A percentile compares a stretch with the other conserved stretches of the same genome.
phyloP scores from a whole-genome alignment of 257 asterid species.

The Solanum stenotomum region DNA sequence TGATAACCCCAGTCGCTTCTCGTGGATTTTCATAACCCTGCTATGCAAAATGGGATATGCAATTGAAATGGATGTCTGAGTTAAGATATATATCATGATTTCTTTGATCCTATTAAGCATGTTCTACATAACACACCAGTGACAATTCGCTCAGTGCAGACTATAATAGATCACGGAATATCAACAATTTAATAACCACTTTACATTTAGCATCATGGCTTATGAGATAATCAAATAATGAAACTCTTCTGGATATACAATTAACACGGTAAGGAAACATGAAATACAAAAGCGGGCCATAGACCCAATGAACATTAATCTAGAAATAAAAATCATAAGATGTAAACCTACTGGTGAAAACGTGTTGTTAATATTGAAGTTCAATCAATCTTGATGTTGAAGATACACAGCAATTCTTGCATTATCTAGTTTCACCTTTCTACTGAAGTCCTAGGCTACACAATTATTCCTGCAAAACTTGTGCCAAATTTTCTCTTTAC shows the following conservation, averaged over 20 bases:
- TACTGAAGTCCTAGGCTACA: slow-evolving; percentile 53
- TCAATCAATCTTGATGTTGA: slow-evolving; percentile 54
- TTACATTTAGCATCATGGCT: background rate
- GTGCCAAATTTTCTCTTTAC: slow-evolving; percentile 51
- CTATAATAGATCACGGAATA: background rate
- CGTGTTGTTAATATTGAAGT: slow-evolving; percentile 41
- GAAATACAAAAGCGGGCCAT: slow-evolving; percentile 1
- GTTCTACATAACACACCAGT: background rate
- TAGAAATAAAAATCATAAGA: background rate
- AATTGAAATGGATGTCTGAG: background rate
- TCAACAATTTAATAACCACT: background rate
- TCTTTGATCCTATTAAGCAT: background rate
- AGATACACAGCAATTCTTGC: slow-evolving; percentile 51
- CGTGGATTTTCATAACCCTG: background rate
- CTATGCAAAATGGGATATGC: background rate
- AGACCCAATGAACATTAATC: background rate
- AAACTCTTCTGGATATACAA: background rate
- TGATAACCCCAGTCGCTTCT: background rate
- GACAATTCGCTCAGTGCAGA: background rate
- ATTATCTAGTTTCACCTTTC: slow-evolving; percentile 51
- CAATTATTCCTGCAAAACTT: slow-evolving; percentile 93
- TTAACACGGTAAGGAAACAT: slow-evolving; percentile 2
- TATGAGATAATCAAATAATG: background rate
- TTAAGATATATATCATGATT: background rate
- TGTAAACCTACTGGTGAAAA: slow-evolving; percentile 27